These are phyloP conservation scores for Pichia sp. DNA, from an alignment of 1,139 yeast genomes.

Conservation along the genomic window DNA sequence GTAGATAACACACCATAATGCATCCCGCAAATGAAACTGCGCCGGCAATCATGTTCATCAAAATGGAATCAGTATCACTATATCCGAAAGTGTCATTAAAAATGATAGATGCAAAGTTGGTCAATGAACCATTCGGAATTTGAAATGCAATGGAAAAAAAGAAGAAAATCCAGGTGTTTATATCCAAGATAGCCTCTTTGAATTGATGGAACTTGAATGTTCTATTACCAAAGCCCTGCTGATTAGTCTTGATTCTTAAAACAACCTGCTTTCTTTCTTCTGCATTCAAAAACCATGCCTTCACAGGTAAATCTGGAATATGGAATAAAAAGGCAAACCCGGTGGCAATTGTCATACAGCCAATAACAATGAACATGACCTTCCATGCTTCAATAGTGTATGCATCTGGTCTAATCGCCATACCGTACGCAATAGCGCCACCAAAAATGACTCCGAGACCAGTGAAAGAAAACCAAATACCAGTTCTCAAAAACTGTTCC, in stretches of 20 bases:
- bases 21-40: not conserved
- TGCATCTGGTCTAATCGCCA: not conserved
- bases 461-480: not conserved
- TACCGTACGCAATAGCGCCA: not conserved
- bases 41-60: not conserved
- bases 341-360: not conserved
- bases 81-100: not conserved
- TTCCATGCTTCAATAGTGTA: not conserved
- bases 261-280: not conserved
- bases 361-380: not conserved
- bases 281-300: not conserved
- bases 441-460: not conserved
- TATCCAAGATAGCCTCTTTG: not conserved
- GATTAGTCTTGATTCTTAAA: not conserved
- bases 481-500: not conserved
- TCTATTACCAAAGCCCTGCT: not conserved
- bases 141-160: not conserved
- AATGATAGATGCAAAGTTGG: not conserved
- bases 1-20: not conserved
- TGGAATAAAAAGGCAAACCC: not conserved
- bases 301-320: not conserved
- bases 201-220: not conserved
- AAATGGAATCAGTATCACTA: not conserved
- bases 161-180: not conserved
- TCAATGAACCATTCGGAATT: not conserved